phyloP scores from a whole-genome alignment of 805 yeast genomes.

The Priceomyces haplophilus region DNA sequence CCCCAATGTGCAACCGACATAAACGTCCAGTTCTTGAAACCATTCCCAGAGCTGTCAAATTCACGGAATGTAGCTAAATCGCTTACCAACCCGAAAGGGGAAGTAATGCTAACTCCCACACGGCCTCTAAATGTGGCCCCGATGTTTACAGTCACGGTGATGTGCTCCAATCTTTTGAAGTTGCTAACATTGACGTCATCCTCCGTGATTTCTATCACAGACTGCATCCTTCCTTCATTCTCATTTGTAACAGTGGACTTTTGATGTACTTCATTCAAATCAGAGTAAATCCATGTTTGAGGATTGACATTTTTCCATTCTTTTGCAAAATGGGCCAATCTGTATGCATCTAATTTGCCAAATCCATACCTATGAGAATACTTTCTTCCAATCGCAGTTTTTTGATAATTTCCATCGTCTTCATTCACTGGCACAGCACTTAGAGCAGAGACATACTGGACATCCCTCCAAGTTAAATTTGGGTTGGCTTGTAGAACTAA shows the following conservation, averaged over 20 bases:
- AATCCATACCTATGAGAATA: conserved; percentile 89
- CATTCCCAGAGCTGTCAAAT: conserved; percentile 52
- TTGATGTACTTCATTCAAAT: conserved; percentile 33
- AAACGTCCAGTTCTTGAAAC: conserved; percentile 83
- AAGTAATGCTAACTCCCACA: conserved; percentile 58
- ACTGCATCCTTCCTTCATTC: conserved; percentile 14
- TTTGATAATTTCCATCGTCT: conserved; percentile 74
- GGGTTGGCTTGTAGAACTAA: conserved; percentile 82
- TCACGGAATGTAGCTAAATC: conserved; percentile 68
- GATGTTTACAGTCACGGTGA: conserved; percentile 75
- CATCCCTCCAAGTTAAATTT: conserved; percentile 89
- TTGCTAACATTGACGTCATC: conserved; percentile 54
- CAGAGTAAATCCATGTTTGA: conserved; percentile 74
- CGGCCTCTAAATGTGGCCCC: conserved; percentile 66
- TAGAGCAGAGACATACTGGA: conserved; percentile 77
- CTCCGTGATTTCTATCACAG: conserved; percentile 42
- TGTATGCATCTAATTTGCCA: conserved; percentile 84
- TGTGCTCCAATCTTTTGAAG: conserved; percentile 76
- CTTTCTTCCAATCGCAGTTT: conserved; percentile 59
- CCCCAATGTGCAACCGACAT: conserved; percentile 99
- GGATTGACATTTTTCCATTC: conserved; percentile 86
- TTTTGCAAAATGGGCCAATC: conserved; percentile 67
- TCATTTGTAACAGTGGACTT: conserved; percentile 13
- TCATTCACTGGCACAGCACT: conserved; percentile 66
- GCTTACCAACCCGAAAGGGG: conserved; percentile 76